phyloP scores from a whole-genome alignment of 257 asterid species.

The Lycium ferocissimum region DNA sequence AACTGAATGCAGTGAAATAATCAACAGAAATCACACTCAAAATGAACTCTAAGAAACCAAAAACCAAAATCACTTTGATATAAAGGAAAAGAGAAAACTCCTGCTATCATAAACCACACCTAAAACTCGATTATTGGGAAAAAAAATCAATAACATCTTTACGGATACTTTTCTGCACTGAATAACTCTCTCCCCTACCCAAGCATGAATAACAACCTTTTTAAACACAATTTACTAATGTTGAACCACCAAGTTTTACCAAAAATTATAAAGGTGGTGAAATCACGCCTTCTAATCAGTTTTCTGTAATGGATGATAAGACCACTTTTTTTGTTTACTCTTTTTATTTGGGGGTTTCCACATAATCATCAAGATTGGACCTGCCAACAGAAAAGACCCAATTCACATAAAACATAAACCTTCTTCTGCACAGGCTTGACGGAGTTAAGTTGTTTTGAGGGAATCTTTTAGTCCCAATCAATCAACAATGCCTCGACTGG shows the following conservation, averaged over 20 bases:
- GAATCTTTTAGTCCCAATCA: neutral
- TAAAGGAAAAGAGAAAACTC: neutral
- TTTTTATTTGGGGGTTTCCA: neutral
- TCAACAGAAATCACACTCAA: neutral
- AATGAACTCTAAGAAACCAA: conserved; percentile 9
- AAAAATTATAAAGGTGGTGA: neutral
- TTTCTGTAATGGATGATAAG: neutral
- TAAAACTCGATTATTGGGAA: conserved; percentile 17
- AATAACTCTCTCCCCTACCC: neutral
- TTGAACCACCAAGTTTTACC: conserved; percentile 3
- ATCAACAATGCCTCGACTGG: neutral
- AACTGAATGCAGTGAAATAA: neutral
- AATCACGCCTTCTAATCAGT: conserved; percentile 2
- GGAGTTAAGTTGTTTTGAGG: neutral
- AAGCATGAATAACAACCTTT: neutral
- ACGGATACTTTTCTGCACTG: conserved; percentile 5
- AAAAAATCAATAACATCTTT: neutral
- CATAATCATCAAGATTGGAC: neutral
- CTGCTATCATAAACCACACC: conserved; percentile 3
- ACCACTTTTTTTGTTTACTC: neutral
- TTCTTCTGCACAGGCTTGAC: neutral
- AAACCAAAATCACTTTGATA: neutral
- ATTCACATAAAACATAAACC: conserved; percentile 24
- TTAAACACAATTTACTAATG: conserved; percentile 10
- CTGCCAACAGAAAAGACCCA: neutral